Conservation (phyloP, 225 moss, liverwort and hornwort genomes). For the Pseudisothecium myosuroides region DNA sequence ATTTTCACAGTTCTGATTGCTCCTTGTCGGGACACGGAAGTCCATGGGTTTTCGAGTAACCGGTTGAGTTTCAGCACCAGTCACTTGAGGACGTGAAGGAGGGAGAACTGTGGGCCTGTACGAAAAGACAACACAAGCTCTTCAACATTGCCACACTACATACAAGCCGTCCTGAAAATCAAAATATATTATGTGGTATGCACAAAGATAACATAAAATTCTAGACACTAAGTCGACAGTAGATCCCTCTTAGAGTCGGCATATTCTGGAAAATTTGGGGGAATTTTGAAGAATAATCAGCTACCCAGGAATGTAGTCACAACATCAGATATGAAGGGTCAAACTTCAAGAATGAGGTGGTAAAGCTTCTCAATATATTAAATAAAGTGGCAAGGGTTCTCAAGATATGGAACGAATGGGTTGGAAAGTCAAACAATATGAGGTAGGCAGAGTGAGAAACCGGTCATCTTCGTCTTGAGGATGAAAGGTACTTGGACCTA, state of each 20-base stretch:
- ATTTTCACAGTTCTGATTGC: conserved; percentile 17
- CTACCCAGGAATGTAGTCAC: background rate
- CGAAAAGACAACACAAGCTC: background rate
- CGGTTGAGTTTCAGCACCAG: conserved; percentile 15
- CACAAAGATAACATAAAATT: background rate
- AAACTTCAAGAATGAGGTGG: background rate
- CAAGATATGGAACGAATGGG: background rate
- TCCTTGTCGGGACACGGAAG: conserved; percentile 40
- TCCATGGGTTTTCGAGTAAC: conserved; percentile 69
- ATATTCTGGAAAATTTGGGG: background rate
- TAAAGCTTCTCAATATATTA: background rate
- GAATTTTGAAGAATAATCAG: background rate
- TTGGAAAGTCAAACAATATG: background rate
- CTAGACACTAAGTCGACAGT: background rate
- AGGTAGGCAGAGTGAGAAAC: background rate
- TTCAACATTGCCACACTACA: background rate
- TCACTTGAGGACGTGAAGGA: conserved; percentile 32
- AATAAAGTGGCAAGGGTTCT: background rate
- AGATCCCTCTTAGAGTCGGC: background rate
- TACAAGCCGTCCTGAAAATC: background rate
- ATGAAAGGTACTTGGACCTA: background rate
- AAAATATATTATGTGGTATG: background rate
- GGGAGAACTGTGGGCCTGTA: conserved; percentile 31
- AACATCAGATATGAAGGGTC: background rate
- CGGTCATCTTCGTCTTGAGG: background rate